Conservation (phyloP, 2,329 filamentous ascomycete species). For the Thielaviopsis musarum region DNA sequence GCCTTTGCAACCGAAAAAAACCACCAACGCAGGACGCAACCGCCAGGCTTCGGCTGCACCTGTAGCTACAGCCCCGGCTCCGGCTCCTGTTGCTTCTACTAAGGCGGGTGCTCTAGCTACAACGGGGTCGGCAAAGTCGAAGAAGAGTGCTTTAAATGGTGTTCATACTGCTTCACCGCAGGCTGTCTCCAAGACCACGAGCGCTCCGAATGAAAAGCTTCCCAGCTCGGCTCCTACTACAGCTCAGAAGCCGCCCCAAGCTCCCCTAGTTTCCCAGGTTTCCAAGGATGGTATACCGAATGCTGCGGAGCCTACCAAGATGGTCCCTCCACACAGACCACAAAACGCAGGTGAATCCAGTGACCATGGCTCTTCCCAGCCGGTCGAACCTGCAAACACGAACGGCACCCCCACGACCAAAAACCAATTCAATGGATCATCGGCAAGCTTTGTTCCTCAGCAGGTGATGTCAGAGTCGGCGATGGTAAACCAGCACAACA, state of each 20-base stretch:
- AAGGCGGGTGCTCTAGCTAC: not conserved
- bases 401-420: not conserved
- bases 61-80: no score
- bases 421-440: not conserved
- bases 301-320: not conserved
- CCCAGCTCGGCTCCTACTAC: not conserved
- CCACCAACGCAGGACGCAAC: not conserved
- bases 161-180: not conserved
- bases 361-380: not conserved
- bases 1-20: not conserved
- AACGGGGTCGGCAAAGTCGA: not conserved
- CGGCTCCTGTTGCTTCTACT: not conserved
- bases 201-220: not conserved
- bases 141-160: not conserved
- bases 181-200: not conserved
- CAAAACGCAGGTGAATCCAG: not conserved
- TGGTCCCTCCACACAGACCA: not conserved
- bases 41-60: not conserved
- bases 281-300: not conserved
- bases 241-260: not conserved
- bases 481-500: not conserved
- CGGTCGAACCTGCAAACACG: not conserved
- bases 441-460: not conserved
- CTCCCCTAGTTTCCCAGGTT: not conserved
- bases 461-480: not conserved